Base-by-base conservation (phyloP, 768 basidiomycete genomes). In the Mycena polygramma region DNA sequence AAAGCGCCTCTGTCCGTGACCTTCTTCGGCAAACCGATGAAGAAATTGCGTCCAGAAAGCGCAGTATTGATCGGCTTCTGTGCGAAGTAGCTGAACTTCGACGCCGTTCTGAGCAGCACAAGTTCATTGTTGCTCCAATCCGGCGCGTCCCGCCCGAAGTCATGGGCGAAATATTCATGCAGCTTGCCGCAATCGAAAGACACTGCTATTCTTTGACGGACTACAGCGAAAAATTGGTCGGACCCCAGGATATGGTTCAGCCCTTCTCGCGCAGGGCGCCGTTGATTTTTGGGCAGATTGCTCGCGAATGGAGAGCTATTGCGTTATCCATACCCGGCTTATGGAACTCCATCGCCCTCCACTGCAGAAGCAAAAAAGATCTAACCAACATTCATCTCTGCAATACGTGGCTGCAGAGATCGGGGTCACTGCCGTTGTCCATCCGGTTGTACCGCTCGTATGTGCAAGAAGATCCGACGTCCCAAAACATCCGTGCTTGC, bases 51-150 rank as follows among this genome's bases (percentile, higher is more conserved):
- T 13, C 20, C 30, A 35, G 35, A 19, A n/a, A 49, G 46, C 19
- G 6, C 30, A n/a, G 19, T 19, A 49, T 60, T 15, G 48, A 37
- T 49, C 46, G 48, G 5, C 60, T 62, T 19, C 36, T 15, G 15
- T 62, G 60, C 46, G 46, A 61, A 37, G 20, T 48, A 9, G 35
- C 46, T 9, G 59, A 61, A 20, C 59, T 61, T 37, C 46, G 46
- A 22, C 59, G 48, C 15, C n/a, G 60, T 51, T 37, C 60, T 7
- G 48, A 62, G 48, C 48, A 51, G 35, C 48, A 62, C 35, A 51
- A 51, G 15, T n/a, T 14, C 20, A 37, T 62, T n/a, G 51, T 62
- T 26, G 59, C 60, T n/a, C 60, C 60, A 36, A 62, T 62, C 17
- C 36, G 35, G 26, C 60, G 60, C 15, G 36, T 62, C 13, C 48